Conservation (phyloP, 208 protist genomes). For the Acanthamoeba triangularis region DNA sequence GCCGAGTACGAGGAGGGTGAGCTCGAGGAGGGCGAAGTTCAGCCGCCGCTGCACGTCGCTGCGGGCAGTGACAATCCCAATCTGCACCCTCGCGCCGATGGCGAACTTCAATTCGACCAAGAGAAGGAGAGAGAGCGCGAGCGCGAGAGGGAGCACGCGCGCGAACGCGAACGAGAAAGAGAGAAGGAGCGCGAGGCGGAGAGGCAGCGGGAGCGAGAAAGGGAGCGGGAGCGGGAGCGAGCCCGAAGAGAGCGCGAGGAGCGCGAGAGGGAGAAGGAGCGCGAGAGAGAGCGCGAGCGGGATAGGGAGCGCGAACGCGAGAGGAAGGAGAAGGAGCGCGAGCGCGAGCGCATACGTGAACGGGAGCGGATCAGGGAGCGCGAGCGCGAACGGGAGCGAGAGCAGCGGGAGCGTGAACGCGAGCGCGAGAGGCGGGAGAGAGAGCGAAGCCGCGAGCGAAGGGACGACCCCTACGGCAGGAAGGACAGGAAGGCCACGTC, state of each 20-base stretch:
- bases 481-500: neutral
- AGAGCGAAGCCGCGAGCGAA: neutral
- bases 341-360: neutral
- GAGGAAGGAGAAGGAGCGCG: slow-evolving; percentile 22
- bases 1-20: slow-evolving; percentile 2
- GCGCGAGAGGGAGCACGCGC: neutral
- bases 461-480: neutral
- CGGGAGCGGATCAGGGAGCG: neutral
- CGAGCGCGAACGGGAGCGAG: neutral
- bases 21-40: neutral
- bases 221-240: neutral
- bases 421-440: neutral
- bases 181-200: neutral
- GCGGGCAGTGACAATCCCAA: neutral
- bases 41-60: neutral
- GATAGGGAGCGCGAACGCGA: neutral
- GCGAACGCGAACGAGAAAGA: neutral
- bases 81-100: neutral
- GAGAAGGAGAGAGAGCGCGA: neutral
- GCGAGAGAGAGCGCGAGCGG: no score
- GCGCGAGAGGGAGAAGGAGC: neutral
- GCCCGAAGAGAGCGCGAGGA: neutral
- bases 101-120: neutral
- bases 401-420: neutral
- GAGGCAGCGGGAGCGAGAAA: neutral